Percentiles rank a stretch among this genome's conserved stretches.
Evolutionary conservation across 2,329 filamentous ascomycete species (phyloP).

Genomic region (Fulvia fulva): DNA sequence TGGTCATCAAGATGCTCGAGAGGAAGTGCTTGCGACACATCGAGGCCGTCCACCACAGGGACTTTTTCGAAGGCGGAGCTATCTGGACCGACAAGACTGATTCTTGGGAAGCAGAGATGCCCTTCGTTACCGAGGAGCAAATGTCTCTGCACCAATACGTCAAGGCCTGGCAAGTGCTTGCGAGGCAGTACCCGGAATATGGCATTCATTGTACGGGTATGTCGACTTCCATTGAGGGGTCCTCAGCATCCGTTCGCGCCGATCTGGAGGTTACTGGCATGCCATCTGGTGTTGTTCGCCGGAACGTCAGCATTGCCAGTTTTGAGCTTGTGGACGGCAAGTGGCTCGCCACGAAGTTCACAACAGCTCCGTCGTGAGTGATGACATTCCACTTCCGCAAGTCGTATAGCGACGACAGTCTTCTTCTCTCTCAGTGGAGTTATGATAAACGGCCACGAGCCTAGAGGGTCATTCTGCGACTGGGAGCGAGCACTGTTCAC

Average conservation of each 20-base stretch:
- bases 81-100: slow-evolving; percentile 7
- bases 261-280: slow-evolving; percentile 9
- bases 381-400: no score
- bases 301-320: slow-evolving; percentile 4
- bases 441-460: no score
- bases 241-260: background rate
- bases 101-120: slow-evolving; percentile 8
- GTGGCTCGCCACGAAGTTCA: slow-evolving; percentile 14
- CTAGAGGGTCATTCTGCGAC: no score
- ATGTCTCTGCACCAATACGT: slow-evolving; percentile 7
- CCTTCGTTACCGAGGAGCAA: background rate
- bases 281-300: slow-evolving; percentile 3
- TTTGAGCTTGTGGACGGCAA: slow-evolving; percentile 9
- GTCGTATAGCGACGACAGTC: no score
- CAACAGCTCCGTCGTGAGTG: slow-evolving; percentile 2
- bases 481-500: no score
- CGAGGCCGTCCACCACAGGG: slow-evolving; percentile 6
- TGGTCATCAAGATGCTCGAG: slow-evolving; percentile 6
- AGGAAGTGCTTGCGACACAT: slow-evolving; percentile 8
- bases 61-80: slow-evolving; percentile 9
- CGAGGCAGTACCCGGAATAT: slow-evolving; percentile 6
- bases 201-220: slow-evolving; percentile 3
- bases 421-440: no score
- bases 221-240: slow-evolving; percentile 1
- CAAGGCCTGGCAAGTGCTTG: slow-evolving; percentile 7